phyloP scores from a whole-genome alignment of 2,329 filamentous ascomycete species.

The Dactylonectria estremocensis region DNA sequence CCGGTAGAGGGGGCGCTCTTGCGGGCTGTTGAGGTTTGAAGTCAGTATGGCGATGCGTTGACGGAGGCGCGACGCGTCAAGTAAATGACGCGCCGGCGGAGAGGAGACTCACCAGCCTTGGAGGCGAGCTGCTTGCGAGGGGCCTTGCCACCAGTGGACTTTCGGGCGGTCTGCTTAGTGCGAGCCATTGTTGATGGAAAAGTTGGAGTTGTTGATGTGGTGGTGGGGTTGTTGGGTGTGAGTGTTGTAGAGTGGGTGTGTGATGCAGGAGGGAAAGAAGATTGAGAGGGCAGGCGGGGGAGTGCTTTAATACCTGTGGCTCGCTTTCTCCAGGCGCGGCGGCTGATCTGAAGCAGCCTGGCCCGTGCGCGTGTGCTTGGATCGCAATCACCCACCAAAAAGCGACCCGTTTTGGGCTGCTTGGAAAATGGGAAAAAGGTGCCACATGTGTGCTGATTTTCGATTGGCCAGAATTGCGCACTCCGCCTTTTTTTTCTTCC shows the following conservation, averaged over 20 bases:
- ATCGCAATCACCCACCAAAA: constrained; percentile 46
- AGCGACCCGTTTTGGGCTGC: constrained; percentile 30
- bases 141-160: constrained; percentile 86
- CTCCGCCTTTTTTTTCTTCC: constrained; percentile 15
- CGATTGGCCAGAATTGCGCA: constrained; percentile 42
- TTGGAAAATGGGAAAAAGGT: constrained; percentile 43
- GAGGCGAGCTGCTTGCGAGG: constrained; percentile 97
- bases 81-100: background rate
- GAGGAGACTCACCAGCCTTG: constrained; percentile 78
- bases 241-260: constrained; percentile 54
- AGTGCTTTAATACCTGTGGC: constrained; percentile 59
- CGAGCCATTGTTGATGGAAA: constrained; percentile 69
- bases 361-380: constrained; percentile 42
- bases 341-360: constrained; percentile 56
- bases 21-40: constrained; percentile 67
- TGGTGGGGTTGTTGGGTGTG: constrained; percentile 48
- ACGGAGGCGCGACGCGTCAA: constrained; percentile 32
- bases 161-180: constrained; percentile 78
- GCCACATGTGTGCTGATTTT: constrained; percentile 45
- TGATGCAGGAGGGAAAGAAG: constrained; percentile 61
- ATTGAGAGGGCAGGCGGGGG: constrained; percentile 59
- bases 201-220: constrained; percentile 50
- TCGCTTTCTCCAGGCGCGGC: constrained; percentile 48
- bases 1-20: constrained; percentile 98
- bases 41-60: constrained; percentile 28